Percentiles rank a stretch among this genome's conserved stretches.
These are phyloP conservation scores for Yamagishiella unicocca DNA, from an alignment of 139 green algal species.

Conservation along the genomic window DNA sequence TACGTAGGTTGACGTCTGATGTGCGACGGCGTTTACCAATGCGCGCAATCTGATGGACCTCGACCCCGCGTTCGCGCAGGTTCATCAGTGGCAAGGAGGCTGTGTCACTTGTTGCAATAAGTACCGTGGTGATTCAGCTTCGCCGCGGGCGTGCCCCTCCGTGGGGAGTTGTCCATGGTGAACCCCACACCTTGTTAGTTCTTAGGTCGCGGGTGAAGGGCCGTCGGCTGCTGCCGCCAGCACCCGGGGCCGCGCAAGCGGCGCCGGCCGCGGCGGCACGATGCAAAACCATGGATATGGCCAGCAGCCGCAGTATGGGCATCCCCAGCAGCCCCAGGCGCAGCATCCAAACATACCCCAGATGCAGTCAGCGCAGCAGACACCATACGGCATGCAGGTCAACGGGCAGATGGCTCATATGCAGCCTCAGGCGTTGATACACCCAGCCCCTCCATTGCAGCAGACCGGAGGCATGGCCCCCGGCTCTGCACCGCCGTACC, in stretches of 20 bases:
- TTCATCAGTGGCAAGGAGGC: no score
- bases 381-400: slow-evolving; percentile 10
- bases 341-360: slow-evolving; percentile 12
- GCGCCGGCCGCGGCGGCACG: not conserved
- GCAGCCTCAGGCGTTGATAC: slow-evolving; percentile 15
- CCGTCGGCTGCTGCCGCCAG: slow-evolving; percentile 7
- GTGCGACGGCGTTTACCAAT: no score
- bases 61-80: no score
- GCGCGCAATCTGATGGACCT: no score
- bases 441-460: not conserved
- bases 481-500: not conserved
- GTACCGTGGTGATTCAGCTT: no score
- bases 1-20: no score
- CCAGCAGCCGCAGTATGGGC: slow-evolving; percentile 26
- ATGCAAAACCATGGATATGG: slow-evolving; percentile 13
- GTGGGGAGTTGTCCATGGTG: no score
- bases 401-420: not conserved
- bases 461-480: slow-evolving; percentile 4
- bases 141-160: no score
- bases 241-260: not conserved
- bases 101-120: no score
- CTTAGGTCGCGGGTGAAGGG: no score
- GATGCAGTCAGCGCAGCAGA: slow-evolving; percentile 22
- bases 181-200: no score
- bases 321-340: not conserved